phyloP scores from a whole-genome alignment of 768 basidiomycete species.

The Hygrocybe coccinea region DNA sequence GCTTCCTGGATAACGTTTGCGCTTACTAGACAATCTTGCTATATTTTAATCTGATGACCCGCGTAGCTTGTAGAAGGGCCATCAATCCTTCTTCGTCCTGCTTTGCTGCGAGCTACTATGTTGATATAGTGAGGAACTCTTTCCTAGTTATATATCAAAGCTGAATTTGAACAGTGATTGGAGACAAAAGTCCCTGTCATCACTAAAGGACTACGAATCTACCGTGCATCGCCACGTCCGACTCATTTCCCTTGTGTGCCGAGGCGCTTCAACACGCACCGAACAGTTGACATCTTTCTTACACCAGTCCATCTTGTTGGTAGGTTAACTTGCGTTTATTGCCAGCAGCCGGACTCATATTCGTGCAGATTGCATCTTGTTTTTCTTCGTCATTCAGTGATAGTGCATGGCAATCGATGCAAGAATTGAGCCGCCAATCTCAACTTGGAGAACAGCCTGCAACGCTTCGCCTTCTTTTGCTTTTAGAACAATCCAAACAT shows the following conservation, averaged over 20 bases:
- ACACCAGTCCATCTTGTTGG: conserved; percentile 39
- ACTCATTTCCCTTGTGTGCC: conserved; percentile 38
- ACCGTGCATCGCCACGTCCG: conserved; percentile 36
- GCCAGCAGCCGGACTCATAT: background rate
- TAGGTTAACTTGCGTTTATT: conserved; percentile 21
- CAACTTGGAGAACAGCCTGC: conserved; percentile 15
- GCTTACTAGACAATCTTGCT: background rate
- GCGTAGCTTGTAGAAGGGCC: conserved; percentile 28
- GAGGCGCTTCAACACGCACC: conserved; percentile 34
- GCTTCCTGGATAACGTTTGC: conserved; percentile 22
- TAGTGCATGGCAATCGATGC: conserved; percentile 15
- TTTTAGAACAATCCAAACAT: conserved; percentile 32
- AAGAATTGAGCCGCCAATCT: conserved; percentile 12
- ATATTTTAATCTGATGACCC: conserved; percentile 7
- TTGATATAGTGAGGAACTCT: conserved; percentile 36
- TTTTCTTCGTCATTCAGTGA: conserved; percentile 41
- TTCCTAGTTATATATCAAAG: conserved; percentile 1
- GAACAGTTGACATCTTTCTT: conserved; percentile 40
- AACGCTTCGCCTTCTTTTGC: conserved; percentile 23
- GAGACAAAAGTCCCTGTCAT: conserved; percentile 35
- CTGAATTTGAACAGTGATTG: conserved; percentile 35
- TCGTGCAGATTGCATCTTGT: conserved; percentile 39
- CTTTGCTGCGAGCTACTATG: conserved; percentile 35
- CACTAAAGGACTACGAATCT: conserved; percentile 36
- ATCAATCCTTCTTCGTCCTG: conserved; percentile 42